phyloP scores from a whole-genome alignment of 2,329 filamentous ascomycete genomes.

The Mariannaea sp. region DNA sequence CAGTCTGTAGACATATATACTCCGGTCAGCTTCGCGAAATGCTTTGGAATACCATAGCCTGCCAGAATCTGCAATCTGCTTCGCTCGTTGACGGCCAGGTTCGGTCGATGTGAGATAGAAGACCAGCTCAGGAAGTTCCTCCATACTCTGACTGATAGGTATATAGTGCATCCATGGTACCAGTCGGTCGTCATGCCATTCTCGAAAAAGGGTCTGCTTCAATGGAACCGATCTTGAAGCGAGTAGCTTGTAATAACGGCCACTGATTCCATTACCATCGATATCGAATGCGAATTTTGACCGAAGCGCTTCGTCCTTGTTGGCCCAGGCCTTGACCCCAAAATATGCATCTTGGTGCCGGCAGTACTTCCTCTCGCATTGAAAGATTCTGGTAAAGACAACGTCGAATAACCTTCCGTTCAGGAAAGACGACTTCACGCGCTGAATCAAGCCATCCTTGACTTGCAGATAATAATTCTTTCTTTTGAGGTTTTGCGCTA shows the following conservation, averaged over 20 bases:
- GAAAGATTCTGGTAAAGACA: conserved; percentile 51
- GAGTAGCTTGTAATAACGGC: conserved; percentile 57
- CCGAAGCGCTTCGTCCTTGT: conserved; percentile 43
- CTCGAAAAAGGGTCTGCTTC: conserved; percentile 57
- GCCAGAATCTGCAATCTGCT: no score
- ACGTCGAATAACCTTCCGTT: conserved; percentile 49
- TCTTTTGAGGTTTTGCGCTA: conserved; percentile 43
- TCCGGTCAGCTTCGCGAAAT: no score
- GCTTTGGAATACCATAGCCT: no score
- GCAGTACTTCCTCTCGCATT: conserved; percentile 48
- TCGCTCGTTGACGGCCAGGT: no score
- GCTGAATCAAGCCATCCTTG: conserved; percentile 21
- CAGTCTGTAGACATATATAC: no score
- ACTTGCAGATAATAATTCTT: conserved; percentile 43
- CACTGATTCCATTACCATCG: conserved; percentile 61
- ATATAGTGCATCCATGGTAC: conserved; percentile 63
- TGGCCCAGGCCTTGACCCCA: conserved; percentile 38
- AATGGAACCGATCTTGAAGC: conserved; percentile 52
- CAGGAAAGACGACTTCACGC: conserved; percentile 39
- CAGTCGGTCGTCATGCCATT: conserved; percentile 64
- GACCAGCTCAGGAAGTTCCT: no score
- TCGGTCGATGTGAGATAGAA: no score
- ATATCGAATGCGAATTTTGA: conserved; percentile 55
- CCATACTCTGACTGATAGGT: no score
- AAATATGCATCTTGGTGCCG: conserved; percentile 43